Percentiles rank a stretch among this genome's conserved stretches.
phyloP scores from a whole-genome alignment of 257 asterid species.

The Plantago major region DNA sequence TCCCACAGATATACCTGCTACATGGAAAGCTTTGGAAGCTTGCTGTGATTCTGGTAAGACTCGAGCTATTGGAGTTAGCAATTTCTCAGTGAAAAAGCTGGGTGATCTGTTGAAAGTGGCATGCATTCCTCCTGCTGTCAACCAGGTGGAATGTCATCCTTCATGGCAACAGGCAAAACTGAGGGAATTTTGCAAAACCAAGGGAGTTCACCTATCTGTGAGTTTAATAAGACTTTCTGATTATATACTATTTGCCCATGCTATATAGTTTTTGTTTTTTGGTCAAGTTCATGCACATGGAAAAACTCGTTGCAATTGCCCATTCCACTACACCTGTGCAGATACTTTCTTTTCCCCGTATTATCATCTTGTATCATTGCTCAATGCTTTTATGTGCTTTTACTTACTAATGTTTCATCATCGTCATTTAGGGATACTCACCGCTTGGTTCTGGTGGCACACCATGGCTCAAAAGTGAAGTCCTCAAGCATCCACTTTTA shows the following conservation, averaged over 20 bases:
- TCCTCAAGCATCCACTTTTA: slow-evolving; percentile 57
- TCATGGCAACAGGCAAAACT: slow-evolving; percentile 71
- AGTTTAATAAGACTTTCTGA: slow-evolving; percentile 27
- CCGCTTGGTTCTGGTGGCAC: slow-evolving; percentile 90
- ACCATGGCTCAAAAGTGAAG: slow-evolving; percentile 55
- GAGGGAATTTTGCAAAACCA: slow-evolving; percentile 57
- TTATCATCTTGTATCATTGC: no score
- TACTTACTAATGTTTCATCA: not conserved
- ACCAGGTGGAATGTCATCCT: slow-evolving; percentile 92
- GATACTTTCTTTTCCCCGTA: no score
- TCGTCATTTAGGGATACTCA: slow-evolving; percentile 56
- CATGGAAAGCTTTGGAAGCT: slow-evolving; percentile 83
- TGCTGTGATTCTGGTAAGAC: slow-evolving; percentile 67
- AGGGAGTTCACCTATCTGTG: slow-evolving; percentile 80
- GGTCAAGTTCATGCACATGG: no score
- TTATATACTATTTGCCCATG: not conserved
- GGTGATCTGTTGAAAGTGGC: slow-evolving; percentile 57
- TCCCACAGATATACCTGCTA: slow-evolving; percentile 58
- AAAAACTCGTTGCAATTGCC: no score
- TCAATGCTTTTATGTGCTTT: not conserved
- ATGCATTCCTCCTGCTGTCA: slow-evolving; percentile 70
- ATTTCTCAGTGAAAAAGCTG: slow-evolving; percentile 64
- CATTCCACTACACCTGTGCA: no score
- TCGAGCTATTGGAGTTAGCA: slow-evolving; percentile 77
- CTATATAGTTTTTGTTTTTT: not conserved